Percentiles rank a stretch among this genome's conserved stretches.
Evolutionary conservation across 768 basidiomycete species (phyloP).

Genomic region (Pholiota molesta): DNA sequence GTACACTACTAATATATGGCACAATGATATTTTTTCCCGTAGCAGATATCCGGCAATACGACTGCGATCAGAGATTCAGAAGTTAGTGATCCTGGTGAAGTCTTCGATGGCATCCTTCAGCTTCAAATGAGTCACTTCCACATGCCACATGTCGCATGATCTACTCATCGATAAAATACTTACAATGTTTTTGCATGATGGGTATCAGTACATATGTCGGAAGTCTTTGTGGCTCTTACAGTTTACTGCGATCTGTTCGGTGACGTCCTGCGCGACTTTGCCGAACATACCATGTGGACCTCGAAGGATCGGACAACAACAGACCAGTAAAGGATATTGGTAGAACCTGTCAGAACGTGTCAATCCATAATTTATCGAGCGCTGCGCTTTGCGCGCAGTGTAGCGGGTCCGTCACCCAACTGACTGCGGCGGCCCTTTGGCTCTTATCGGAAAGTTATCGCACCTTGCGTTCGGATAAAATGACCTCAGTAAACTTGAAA

Average conservation of each 20-base stretch:
- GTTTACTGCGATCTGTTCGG: background rate
- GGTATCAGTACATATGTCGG: background rate
- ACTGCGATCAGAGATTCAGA: too few relatives aligned
- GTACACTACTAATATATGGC: too few relatives aligned
- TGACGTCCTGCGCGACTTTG: background rate
- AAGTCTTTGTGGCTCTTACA: background rate
- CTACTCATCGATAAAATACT: background rate
- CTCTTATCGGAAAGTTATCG: too few relatives aligned
- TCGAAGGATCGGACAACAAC: background rate
- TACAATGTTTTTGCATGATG: background rate
- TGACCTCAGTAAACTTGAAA: background rate
- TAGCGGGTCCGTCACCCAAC: too few relatives aligned
- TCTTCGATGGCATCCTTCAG: too few relatives aligned
- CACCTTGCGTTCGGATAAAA: too few relatives aligned
- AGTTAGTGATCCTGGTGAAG: too few relatives aligned
- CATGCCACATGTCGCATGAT: background rate
- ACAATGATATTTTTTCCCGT: too few relatives aligned
- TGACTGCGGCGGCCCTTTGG: too few relatives aligned
- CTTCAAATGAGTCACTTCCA: background rate
- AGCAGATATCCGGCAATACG: too few relatives aligned
- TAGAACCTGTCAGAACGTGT: constrained; percentile 4
- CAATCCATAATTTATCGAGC: background rate
- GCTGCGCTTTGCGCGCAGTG: constrained; percentile 1
- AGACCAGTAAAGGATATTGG: background rate
- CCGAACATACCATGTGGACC: background rate